Conservation (phyloP, 176 grass and related monocot genomes). For the Juncus effusus region DNA sequence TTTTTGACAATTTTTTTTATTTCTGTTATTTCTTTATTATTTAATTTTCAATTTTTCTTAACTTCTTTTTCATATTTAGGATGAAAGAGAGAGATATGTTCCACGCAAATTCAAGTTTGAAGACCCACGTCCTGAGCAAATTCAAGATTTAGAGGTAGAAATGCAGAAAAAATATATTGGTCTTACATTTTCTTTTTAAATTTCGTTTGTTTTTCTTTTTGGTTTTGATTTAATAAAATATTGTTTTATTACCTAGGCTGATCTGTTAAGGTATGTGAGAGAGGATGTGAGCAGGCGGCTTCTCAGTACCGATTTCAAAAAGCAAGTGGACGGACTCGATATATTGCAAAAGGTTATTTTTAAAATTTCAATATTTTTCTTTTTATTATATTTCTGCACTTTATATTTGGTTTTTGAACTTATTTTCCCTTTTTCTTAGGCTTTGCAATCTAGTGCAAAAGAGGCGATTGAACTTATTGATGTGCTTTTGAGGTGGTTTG, state of each 20-base stretch:
- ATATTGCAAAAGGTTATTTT: slow-evolving; percentile 84
- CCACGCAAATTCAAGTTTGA: slow-evolving; percentile 93
- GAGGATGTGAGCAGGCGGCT: slow-evolving; percentile 92
- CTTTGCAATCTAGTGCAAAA: slow-evolving; percentile 60
- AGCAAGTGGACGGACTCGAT: slow-evolving; percentile 97
- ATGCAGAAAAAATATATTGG: slow-evolving; percentile 7
- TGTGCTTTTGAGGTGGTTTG: slow-evolving; percentile 96
- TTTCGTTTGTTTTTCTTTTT: slow-evolving; percentile 18
- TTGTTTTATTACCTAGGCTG: slow-evolving; percentile 43
- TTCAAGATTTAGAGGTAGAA: slow-evolving; percentile 86
- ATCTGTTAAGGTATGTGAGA: slow-evolving; percentile 89
- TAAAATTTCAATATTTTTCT: slow-evolving; percentile 8
- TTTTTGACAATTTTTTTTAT: slow-evolving; percentile 13
- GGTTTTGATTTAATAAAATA: slow-evolving; percentile 4
- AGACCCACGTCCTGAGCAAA: slow-evolving; percentile 89
- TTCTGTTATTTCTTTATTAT: background rate
- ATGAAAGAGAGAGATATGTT: slow-evolving; percentile 84
- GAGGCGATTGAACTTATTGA: slow-evolving; percentile 93
- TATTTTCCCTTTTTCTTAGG: slow-evolving; percentile 39
- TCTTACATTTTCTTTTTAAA: slow-evolving; percentile 17
- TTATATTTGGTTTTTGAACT: background rate
- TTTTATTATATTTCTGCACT: slow-evolving; percentile 4
- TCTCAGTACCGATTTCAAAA: slow-evolving; percentile 92
- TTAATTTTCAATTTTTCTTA: slow-evolving; percentile 24
- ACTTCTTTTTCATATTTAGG: slow-evolving; percentile 47